Evolutionary conservation across 768 basidiomycete genomes (phyloP), one percentile per base, ranked within the genome.

Genomic region (Fistulinella prunicolor): DNA sequence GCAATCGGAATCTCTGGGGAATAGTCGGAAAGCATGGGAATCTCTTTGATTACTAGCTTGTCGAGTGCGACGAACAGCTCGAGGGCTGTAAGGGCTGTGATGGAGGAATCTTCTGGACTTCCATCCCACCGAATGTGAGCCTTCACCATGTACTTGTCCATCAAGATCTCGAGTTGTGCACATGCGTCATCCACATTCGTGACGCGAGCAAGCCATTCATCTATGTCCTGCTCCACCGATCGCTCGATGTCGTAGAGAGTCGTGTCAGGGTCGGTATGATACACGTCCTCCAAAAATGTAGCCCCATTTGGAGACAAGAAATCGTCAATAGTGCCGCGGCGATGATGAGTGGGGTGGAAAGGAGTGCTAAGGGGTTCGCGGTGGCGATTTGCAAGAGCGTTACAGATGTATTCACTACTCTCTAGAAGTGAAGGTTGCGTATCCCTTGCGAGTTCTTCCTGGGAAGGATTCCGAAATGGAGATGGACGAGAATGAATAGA

Each of bases 41-140:
- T 55, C 24, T 53, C 34, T 6, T 38, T 42, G n/a, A 61, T 29
- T 0, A 49, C 55, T 3, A 64, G 24, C 30, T 50, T 60, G 46
- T 39, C 4, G 61, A 57, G 47, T 71, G 74, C 9, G 71, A 64
- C 44, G 68, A 64, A 70, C 8, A 70, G 61, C 26, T 75, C 70
- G 0, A 58, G 17, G 9, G 42, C 32, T 1, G 57, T 58, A 39
- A 79, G 57, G n/a, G n/a, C n/a, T n/a, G n/a, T n/a, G n/a, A n/a
- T n/a, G n/a, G n/a, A n/a, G n/a, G n/a, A n/a, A n/a, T n/a, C n/a
- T n/a, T n/a, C n/a, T n/a, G n/a, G n/a, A n/a, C n/a, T n/a, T n/a
- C n/a, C n/a, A n/a, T n/a, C n/a, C 26, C 5, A 28, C 26, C 26
- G 26, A 10, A 28, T 28, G 10, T 10, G 6, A 28, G 26, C 7